phyloP scores from a whole-genome alignment of 1,284 basidiomycete genomes.

The Marasmius tenuissimus region DNA sequence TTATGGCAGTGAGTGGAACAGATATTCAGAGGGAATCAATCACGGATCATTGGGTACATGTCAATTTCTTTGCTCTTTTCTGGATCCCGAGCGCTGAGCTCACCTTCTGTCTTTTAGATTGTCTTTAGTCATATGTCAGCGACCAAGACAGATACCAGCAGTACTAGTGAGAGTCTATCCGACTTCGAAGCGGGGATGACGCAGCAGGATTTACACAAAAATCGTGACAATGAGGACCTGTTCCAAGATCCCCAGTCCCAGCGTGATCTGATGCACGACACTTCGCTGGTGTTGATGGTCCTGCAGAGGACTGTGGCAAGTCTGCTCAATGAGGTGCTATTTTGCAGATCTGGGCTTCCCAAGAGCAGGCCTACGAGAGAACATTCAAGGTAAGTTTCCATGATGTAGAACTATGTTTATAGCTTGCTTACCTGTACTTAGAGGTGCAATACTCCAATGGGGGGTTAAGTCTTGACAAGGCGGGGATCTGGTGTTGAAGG shows the following conservation, averaged over 20 bases:
- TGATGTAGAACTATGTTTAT: too few relatives aligned
- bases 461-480: too few relatives aligned
- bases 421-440: too few relatives aligned
- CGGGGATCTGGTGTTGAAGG: too few relatives aligned
- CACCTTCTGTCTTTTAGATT: background rate
- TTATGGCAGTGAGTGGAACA: background rate
- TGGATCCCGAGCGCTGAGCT: background rate
- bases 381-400: too few relatives aligned
- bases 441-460: too few relatives aligned
- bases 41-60: background rate
- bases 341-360: too few relatives aligned
- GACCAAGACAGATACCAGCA: background rate
- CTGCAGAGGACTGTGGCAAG: background rate
- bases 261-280: background rate
- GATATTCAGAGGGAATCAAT: background rate
- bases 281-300: background rate
- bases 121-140: background rate
- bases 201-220: too few relatives aligned
- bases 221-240: background rate
- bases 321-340: too few relatives aligned
- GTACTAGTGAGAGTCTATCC: background rate
- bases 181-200: background rate
- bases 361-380: too few relatives aligned
- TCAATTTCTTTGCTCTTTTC: background rate
- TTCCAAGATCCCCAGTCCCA: background rate